Base-by-base conservation (phyloP, 192 early-diverging fungal genomes). In the Dimargaris xerosporica region DNA sequence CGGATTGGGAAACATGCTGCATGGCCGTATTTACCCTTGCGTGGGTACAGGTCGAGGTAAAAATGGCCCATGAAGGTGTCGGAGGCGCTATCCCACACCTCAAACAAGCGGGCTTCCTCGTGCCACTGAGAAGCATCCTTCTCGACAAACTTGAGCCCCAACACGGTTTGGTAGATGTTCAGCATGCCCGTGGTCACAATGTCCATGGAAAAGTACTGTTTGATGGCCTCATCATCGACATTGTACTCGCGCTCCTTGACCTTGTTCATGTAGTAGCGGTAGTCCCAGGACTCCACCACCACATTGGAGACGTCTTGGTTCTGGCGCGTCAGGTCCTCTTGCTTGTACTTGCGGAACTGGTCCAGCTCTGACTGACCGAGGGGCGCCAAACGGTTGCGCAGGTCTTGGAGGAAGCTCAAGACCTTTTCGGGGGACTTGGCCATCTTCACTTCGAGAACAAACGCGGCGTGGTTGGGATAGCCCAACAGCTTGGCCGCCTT, bases 1-100 rank as follows among this genome's bases (percentile, higher is more conserved):
- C 83, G 85, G 31, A 93, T 74, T 16, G 87, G 84, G 71, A 88
- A 91, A 10, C 80, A 80, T 3, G 89, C 89, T n/a, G 89, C 89
- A 64, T 91, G 90, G 53, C 77, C 72, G 65, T 81, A 89, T 70
- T 84, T 88, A 66, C 71, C 76, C 12, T 86, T 81, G 42, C 84
- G 75, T 48, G 88, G 88, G 67, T 80, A 82, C 42, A 89, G 73
- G 67, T 93, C 90, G 53, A 85, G 75, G 62, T 84, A 85, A 69
- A 90, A 85, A 63, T 83, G 81, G 9, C 87, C 87, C 23, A 82
- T 69, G 64, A 87, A 81, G 39, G 71, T 73, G n/a, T 69, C 66
- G 7, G 80, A 74, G 42, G 71, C 71, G 48, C 73, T 73, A 70
- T 89, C 87, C 72, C 82, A 89, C 51, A 87, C 85, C 53, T 88